Evolutionary conservation across 192 early-diverging fungal genomes (phyloP).

Genomic region (Globomyces pollinis-pini): DNA sequence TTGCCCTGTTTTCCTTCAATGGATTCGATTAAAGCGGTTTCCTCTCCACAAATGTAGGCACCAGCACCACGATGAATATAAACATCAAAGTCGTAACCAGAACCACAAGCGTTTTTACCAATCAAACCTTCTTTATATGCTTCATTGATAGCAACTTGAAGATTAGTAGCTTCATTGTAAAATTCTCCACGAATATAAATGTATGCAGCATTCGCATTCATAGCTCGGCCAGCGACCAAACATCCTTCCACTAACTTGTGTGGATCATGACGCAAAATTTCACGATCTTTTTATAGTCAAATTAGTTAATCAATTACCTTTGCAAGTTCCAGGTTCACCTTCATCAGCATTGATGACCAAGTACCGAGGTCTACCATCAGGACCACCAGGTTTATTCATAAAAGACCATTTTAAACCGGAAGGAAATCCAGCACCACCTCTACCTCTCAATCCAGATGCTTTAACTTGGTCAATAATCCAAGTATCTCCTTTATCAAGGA

Average conservation of each 20-base stretch:
- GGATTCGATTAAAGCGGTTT: slow-evolving; percentile 55
- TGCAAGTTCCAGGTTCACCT: slow-evolving; percentile 98
- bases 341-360: slow-evolving; percentile 98
- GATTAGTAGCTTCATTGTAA: slow-evolving; percentile 89
- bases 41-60: slow-evolving; percentile 98
- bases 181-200: slow-evolving; percentile 97
- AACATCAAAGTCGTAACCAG: slow-evolving; percentile 95
- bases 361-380: slow-evolving; percentile 67
- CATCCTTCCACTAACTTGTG: slow-evolving; percentile 98
- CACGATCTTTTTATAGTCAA: no score
- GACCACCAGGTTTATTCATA: slow-evolving; percentile 87
- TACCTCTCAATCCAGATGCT: slow-evolving; percentile 63
- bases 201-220: slow-evolving; percentile 95
- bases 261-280: slow-evolving; percentile 84
- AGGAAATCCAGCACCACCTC: slow-evolving; percentile 97
- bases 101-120: slow-evolving; percentile 97
- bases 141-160: slow-evolving; percentile 92
- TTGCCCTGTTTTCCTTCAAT: slow-evolving; percentile 97
- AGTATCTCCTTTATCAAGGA: slow-evolving; percentile 88
- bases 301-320: no score
- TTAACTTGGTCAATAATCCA: slow-evolving; percentile 99
- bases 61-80: slow-evolving; percentile 97
- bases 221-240: slow-evolving; percentile 88
- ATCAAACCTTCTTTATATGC: slow-evolving; percentile 95
- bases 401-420: slow-evolving; percentile 98